Evolutionary conservation across 2,329 filamentous ascomycete species (phyloP).

Genomic region (Stylonectria norvegica): DNA sequence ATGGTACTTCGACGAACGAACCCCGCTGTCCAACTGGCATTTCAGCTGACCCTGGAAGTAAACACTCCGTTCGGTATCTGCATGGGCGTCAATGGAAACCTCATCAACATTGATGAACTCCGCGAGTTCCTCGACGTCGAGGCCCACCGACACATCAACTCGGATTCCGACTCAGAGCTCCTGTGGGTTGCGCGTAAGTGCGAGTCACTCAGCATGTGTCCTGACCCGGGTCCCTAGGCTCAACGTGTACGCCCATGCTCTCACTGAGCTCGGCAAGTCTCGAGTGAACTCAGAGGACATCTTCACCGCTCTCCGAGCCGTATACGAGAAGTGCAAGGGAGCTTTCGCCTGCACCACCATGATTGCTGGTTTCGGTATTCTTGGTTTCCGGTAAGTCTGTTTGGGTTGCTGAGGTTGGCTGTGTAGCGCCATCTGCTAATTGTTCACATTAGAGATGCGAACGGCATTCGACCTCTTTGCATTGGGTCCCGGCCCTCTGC

Average conservation of each 20-base stretch:
- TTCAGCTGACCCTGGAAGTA: slow-evolving; percentile 33
- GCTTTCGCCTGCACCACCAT: slow-evolving; percentile 79
- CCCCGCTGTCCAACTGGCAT: background rate
- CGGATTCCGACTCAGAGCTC: slow-evolving; percentile 76
- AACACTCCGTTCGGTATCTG: slow-evolving; percentile 55
- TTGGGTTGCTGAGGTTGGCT: slow-evolving; percentile 37
- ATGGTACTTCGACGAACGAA: slow-evolving; percentile 40
- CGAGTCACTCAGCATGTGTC: background rate
- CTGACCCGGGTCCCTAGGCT: slow-evolving; percentile 41
- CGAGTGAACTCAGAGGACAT: slow-evolving; percentile 76
- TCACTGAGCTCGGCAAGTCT: slow-evolving; percentile 76
- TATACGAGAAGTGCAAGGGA: slow-evolving; percentile 70
- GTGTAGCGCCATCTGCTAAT: slow-evolving; percentile 67
- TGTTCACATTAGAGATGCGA: slow-evolving; percentile 18
- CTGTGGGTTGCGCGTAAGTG: slow-evolving; percentile 9
- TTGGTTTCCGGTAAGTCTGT: slow-evolving; percentile 65
- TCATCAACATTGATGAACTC: slow-evolving; percentile 72
- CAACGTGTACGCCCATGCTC: slow-evolving; percentile 81
- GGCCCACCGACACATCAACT: slow-evolving; percentile 84
- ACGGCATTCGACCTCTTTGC: slow-evolving; percentile 79
- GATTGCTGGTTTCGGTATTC: slow-evolving; percentile 76
- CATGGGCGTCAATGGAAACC: slow-evolving; percentile 72
- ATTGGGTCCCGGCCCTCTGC: slow-evolving; percentile 70
- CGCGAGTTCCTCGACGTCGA: slow-evolving; percentile 70
- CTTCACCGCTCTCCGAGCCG: slow-evolving; percentile 66